These are phyloP conservation scores for Rhododendron henanense DNA, from an alignment of 148 eudicot species.

Conservation along the genomic window DNA sequence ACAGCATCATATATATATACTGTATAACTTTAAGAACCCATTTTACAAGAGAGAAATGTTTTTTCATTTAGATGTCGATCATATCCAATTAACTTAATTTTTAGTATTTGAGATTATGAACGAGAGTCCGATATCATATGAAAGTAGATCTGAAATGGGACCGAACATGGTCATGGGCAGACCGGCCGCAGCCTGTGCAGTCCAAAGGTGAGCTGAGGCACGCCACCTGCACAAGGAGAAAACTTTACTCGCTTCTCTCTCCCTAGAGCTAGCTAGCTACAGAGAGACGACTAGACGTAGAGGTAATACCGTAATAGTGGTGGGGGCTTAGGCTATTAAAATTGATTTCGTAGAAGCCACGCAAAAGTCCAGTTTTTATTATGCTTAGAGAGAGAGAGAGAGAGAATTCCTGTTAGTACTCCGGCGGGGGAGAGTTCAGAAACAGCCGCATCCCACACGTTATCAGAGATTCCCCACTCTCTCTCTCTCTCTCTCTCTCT, in stretches of 20 bases:
- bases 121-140: too few species aligned
- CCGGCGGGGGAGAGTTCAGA: not conserved
- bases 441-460: not conserved
- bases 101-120: too few species aligned
- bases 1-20: too few species aligned
- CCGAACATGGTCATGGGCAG: too few species aligned
- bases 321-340: not conserved
- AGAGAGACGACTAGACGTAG: not conserved
- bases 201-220: too few species aligned
- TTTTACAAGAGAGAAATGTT: too few species aligned
- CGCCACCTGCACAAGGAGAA: too few species aligned
- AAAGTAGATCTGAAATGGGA: too few species aligned
- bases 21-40: too few species aligned
- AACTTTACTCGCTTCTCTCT: not conserved
- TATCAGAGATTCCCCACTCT: not conserved
- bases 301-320: not conserved
- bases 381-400: not conserved
- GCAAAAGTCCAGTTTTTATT: not conserved
- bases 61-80: too few species aligned
- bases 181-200: too few species aligned
- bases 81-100: too few species aligned
- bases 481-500: not conserved
- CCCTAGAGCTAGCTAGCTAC: not conserved
- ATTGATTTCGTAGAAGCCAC: not conserved
- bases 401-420: not conserved